Base-by-base conservation (phyloP, 2,329 filamentous ascomycete genomes). In the Phyllachora maydis region DNA sequence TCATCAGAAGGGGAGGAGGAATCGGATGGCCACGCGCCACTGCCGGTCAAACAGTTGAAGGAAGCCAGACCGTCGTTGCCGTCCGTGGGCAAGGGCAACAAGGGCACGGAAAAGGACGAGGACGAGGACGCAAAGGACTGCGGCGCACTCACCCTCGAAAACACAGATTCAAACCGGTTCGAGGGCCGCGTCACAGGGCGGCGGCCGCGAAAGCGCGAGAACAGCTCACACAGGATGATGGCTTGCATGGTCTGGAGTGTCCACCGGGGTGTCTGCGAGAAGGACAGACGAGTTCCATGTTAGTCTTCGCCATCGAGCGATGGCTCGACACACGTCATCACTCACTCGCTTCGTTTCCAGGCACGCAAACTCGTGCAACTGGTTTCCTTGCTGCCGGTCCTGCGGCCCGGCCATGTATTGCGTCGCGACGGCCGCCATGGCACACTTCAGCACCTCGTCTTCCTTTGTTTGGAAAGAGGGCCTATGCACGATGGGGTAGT, bases 341-440 rank as follows among this genome's bases (percentile, higher is more conserved):
- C 59, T 52, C 42, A 65, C 61, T 32, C 48, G 42, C 38, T 54
- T 54, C 25, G 49, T 48, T 39, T 56, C 55, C 32, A 56, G 46
- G 46, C 44, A 56, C 8, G 58, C 59, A 35, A 54, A 54, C 24
- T 53, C 50, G 40, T 65, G 57, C 35, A 66, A 44, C 26, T 54
- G 44, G 24, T 49, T 52, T 14, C 59, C 59, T 33, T 51, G 52
- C 27, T 46, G 45, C 27, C 59, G 56, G 37, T 64, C 52, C 23
- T 60, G 56, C 37, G 48, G 49, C 35, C 47, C 43, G 23, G 46
- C 40, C 25, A 62, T 41, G 29, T 51, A 56, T 33, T 65, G 59
- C 12, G 59, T 56, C 21, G 55, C 61, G 15, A 65, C 39, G n/a
- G 61, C 60, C 12, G 59, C 61, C 60, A 66, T 65, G 28, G 59